Evolutionary conservation across 495 filamentous ascomycete species (phyloP), one percentile per base, ranked within the genome.

Genomic region (Penicillium psychrofluorescens): DNA sequence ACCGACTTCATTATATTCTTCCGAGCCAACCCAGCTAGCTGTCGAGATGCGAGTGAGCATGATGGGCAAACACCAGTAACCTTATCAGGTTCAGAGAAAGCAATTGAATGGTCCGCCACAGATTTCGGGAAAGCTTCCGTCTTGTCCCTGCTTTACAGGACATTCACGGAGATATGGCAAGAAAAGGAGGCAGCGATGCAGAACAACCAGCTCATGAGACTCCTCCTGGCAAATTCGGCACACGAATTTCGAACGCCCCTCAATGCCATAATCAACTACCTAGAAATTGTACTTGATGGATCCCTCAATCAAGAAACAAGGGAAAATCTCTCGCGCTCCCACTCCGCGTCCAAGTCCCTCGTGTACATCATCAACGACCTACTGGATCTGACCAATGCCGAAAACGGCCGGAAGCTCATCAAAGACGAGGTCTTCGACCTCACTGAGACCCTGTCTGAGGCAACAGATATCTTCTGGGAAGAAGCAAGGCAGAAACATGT

Each of bases 281-380:
- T 95, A 7, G 89, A 95, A 49, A 95, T 95, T 51, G 90, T 86
- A 0, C 69, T 95, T 11, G 90, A 95, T 60, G 85, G 86, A 7
- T 62, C 76, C 0, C 71, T 95, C 3, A 87, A 92, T 54, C 65
- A 76, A 30, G 89, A 95, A 52, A 91, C 86, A 2, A 71, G 90
- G 34, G 89, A 95, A 12, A 90, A 91, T 50, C 72, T 95, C 8
- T 77, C 86, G 1, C 80, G 77, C 44, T 94, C 90, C 6, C 88
- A 95, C 54, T 91, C 88, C 8, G 90, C 89, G 10, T 95, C 89
- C 1, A 94, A 91, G 62, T 92, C 86, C 4, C 67, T 95, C 11
- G 87, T 95, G 12, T 94, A 90, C 60, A 88, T 94, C 11, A 95
- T 95, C 57, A 95, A 95, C 50, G 89, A 95, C 53, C 74, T 95